Evolutionary conservation across 2,329 filamentous ascomycete species (phyloP), one percentile per base, ranked within the genome.

Genomic region (Apiospora marii): DNA sequence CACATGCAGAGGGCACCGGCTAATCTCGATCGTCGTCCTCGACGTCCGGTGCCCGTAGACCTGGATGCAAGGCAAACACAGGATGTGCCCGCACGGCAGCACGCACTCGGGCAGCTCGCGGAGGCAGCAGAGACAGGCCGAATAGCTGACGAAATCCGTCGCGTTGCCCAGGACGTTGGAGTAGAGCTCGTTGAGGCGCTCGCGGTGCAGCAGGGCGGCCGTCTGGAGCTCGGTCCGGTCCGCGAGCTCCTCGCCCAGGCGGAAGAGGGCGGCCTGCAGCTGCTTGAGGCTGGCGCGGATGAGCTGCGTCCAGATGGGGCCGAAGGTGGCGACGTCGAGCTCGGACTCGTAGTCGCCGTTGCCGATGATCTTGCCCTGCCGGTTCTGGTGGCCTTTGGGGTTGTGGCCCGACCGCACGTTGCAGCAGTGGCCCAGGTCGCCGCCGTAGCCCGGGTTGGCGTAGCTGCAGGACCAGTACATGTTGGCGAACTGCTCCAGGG

Each of bases 361-460:
- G n/a, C 80, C 80, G 34, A 81, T 81, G 69, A 81, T 80, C 44
- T 76, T 79, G 5, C 80, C 80, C 51, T 80, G 76, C 53, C 76
- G 78, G 70, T 81, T 80, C 71, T 81, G 80, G 68, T 81, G 80
- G 10, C 80, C 80, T 70, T 81, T 81, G 13, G 76, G 79, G 53
- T 80, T 80, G 72, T 81, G 80, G 0, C 79, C 80, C 3, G 79
- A 77, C 72, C 78, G 76, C 24, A 81, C 77, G 61, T 81, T 81
- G 48, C 78, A 79, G 46, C 80, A 81, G 48, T 75, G 77, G 30
- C 79, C 79, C 8, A 78, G 75, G 19, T 79, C 79, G 16, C 77
- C 79, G 14, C 77, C 68, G 58, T 75, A 75, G 3, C 75, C 72
- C 13, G 74, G 70, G 61, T 77, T 80, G 14, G 69, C 72, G 69